Base-by-base conservation (phyloP, 345 rosid genomes). In the Orychophragmus violaceus region DNA sequence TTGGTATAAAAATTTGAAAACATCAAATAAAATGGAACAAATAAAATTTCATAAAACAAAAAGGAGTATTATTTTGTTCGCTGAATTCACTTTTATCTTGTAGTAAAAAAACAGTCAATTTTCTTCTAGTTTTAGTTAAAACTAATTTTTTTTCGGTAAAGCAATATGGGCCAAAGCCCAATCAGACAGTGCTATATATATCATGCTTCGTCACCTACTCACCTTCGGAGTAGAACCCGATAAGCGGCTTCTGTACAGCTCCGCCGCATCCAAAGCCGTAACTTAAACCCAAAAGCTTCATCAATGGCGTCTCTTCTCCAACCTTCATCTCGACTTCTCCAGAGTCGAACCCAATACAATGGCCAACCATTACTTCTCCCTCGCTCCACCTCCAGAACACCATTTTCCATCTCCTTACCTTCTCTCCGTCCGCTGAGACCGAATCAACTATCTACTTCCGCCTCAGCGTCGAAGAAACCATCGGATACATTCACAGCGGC, bases 271-370 rank as follows among this genome's bases (percentile, higher is more conserved):
- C 35, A 19, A 66, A 51, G 55, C 57, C 58, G 60, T 57, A 54
- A 22, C 42, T 46, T 52, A 4, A 64, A 27, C 41, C 13, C 25
- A 10, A 22, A 19, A 74, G 18, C 74, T 68, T 48, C 67, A 5
- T 16, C 44, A 55, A 82, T 82, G 85, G 69, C 82, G 36, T 77
- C 76, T 59, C 66, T 71, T 36, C 57, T 78, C 11, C 24, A 74
- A 37, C 63, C 75, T 21, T 46, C 80, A 9, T 60, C 82, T 11
- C 80, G 42, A 23, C 57, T 62, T 50, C 69, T 53, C 37, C 76
- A 58, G 14, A 76, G 21, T 56, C 77, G 67, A 45, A 45, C 19
- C 22, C 70, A 76, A 41, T 23, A 17, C 56, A 78, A 19, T 56
- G 32, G 46, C 46, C 32, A 19, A 51, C 69, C 50, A 59, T 49